A percentile compares a stretch with the other conserved stretches of the same genome.
phyloP scores from a whole-genome alignment of 106 monocot species.

The Phalaenopsis aphrodite region DNA sequence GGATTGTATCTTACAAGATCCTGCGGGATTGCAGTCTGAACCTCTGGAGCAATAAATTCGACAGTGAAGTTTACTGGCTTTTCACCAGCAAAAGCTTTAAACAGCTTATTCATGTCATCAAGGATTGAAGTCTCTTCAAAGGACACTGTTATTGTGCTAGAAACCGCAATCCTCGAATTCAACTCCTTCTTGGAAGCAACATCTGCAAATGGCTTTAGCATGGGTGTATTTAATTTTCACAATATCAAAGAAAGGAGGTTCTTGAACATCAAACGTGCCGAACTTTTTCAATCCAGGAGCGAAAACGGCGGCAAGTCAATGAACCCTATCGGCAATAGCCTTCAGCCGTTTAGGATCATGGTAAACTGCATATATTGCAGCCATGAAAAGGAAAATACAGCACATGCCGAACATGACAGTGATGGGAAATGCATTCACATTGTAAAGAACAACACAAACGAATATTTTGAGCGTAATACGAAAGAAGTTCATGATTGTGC shows the following conservation, averaged over 20 bases:
- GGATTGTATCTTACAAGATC: conserved; percentile 69
- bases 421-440: too few relatives aligned
- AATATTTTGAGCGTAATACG: too few relatives aligned
- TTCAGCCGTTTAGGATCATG: conserved; percentile 97
- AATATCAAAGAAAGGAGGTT: conserved; percentile 92
- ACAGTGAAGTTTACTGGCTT: conserved; percentile 83
- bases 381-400: too few relatives aligned
- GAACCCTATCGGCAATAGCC: conserved; percentile 70
- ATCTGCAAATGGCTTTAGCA: conserved; percentile 62
- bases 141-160: conserved; percentile 75
- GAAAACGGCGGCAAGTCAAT: conserved; percentile 75
- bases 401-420: too few relatives aligned
- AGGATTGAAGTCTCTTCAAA: conserved; percentile 95
- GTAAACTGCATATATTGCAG: conserved; percentile 96
- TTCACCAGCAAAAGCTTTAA: conserved; percentile 71
- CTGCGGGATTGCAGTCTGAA: conserved; percentile 59
- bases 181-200: conserved; percentile 68
- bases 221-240: conserved; percentile 70
- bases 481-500: too few relatives aligned
- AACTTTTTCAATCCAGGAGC: conserved; percentile 88
- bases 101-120: conserved; percentile 82
- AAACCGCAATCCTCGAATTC: conserved; percentile 74
- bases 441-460: too few relatives aligned
- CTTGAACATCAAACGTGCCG: conserved; percentile 73
- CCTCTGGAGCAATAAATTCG: conserved; percentile 75